These are phyloP conservation scores for Sarcocystis neurona DNA, from an alignment of 169 alveolate genomes.

Conservation along the genomic window DNA sequence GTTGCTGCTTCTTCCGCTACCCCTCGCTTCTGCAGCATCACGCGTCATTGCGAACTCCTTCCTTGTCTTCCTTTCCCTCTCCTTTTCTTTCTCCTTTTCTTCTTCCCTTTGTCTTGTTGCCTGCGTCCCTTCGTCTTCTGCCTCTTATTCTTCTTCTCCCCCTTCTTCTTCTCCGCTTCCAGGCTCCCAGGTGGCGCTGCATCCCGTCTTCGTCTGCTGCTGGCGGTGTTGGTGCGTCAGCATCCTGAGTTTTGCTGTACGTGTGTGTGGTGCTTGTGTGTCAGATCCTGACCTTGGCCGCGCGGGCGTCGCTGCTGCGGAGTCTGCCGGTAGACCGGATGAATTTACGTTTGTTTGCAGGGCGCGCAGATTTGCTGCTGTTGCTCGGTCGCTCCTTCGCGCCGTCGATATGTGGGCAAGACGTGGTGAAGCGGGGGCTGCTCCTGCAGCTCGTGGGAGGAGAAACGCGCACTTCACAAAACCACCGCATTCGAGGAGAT, in stretches of 20 bases:
- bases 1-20: conserved; percentile 28
- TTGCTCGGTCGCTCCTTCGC: conserved; percentile 93
- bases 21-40: not conserved
- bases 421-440: conserved; percentile 90
- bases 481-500: conserved; percentile 95
- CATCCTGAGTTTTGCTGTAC: not conserved
- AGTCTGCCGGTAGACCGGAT: conserved; percentile 38
- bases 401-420: conserved; percentile 97
- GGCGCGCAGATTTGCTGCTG: conserved; percentile 74
- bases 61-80: not conserved
- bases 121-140: too few species aligned
- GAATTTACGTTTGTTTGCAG: conserved; percentile 29
- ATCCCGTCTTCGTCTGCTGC: not conserved
- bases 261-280: not conserved
- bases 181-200: not conserved
- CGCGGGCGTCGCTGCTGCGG: conserved; percentile 53
- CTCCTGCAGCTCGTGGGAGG: conserved; percentile 95
- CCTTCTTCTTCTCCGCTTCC: not conserved
- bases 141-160: too few species aligned
- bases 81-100: not conserved
- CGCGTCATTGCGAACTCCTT: not conserved
- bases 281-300: conserved; percentile 53
- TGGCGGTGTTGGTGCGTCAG: not conserved
- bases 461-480: conserved; percentile 86
- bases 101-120: too few species aligned